phyloP scores from a whole-genome alignment of 352 stramenopile species.

The Phytophthora multivora region DNA sequence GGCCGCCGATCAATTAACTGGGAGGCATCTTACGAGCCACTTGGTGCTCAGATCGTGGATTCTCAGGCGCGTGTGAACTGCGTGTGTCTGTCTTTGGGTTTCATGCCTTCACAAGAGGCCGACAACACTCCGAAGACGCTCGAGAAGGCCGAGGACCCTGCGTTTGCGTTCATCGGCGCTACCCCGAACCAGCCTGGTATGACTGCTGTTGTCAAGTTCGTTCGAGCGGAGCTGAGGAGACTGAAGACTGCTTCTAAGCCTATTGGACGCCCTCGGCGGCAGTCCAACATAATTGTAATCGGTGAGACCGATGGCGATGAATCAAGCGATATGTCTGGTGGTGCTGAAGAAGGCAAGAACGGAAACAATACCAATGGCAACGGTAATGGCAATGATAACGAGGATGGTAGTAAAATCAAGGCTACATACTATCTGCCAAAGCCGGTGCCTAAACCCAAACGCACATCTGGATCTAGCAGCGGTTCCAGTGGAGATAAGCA shows the following conservation, averaged over 20 bases:
- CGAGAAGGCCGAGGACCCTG: conserved; percentile 80
- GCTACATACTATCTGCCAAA: conserved; percentile 86
- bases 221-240: conserved; percentile 65
- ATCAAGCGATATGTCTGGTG: conserved; percentile 73
- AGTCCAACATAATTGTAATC: conserved; percentile 89
- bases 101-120: conserved; percentile 70
- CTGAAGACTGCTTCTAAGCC: conserved; percentile 46
- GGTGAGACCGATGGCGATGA: conserved; percentile 82
- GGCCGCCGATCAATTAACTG: conserved; percentile 89
- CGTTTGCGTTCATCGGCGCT: conserved; percentile 82
- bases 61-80: conserved; percentile 86
- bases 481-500: conserved; percentile 29
- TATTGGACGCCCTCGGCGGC: conserved; percentile 42
- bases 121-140: conserved; percentile 75
- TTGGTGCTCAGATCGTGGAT: conserved; percentile 86
- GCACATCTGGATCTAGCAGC: conserved; percentile 20
- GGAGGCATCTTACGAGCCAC: conserved; percentile 83
- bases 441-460: conserved; percentile 53
- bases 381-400: background rate
- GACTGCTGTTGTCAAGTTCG: conserved; percentile 84
- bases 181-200: conserved; percentile 82
- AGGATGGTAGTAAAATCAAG: conserved; percentile 58
- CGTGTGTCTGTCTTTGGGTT: conserved; percentile 85
- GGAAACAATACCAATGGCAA: conserved; percentile 27
- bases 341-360: conserved; percentile 56